A percentile compares a stretch with the other conserved stretches of the same genome.
Evolutionary conservation across 495 filamentous ascomycete genomes (phyloP).

Genomic region (Xylaria curta): DNA sequence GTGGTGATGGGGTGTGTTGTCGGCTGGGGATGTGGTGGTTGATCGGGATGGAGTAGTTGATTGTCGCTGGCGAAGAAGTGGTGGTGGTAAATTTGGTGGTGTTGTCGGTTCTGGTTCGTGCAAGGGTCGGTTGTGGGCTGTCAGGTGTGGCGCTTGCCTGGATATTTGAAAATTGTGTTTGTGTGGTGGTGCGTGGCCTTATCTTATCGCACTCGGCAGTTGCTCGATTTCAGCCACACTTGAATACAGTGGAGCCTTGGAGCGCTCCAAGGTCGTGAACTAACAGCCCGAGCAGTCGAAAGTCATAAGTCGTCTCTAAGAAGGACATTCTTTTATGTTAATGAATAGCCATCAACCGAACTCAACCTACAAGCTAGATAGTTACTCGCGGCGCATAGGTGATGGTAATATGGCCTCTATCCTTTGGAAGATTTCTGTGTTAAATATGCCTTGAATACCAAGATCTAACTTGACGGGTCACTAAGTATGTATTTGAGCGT

Average conservation of each 20-base stretch:
- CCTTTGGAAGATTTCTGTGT: too few relatives aligned
- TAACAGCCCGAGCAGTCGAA: too few relatives aligned
- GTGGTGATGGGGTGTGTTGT: conserved; percentile 49
- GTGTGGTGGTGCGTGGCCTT: conserved; percentile 14
- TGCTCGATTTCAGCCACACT: neutral
- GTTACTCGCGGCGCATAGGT: too few relatives aligned
- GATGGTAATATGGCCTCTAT: too few relatives aligned
- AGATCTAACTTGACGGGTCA: too few relatives aligned
- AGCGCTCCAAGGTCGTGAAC: neutral
- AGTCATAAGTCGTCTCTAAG: too few relatives aligned
- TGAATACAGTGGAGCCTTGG: neutral
- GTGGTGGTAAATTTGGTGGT: conserved; percentile 8
- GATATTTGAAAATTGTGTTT: conserved; percentile 37
- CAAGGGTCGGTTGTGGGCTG: conserved; percentile 23
- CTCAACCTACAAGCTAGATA: too few relatives aligned
- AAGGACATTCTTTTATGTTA: too few relatives aligned
- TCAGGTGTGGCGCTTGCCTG: conserved; percentile 26
- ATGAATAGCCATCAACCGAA: too few relatives aligned
- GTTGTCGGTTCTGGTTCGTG: conserved; percentile 3
- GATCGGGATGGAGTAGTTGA: conserved; percentile 55
- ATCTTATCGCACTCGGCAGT: conserved; percentile 14
- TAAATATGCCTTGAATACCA: too few relatives aligned
- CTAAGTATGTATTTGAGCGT: too few relatives aligned
- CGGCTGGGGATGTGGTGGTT: conserved; percentile 53
- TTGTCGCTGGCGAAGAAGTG: conserved; percentile 21